Base-by-base conservation (phyloP, 164 flowering plant species). In the Macadamia integrifolia region DNA sequence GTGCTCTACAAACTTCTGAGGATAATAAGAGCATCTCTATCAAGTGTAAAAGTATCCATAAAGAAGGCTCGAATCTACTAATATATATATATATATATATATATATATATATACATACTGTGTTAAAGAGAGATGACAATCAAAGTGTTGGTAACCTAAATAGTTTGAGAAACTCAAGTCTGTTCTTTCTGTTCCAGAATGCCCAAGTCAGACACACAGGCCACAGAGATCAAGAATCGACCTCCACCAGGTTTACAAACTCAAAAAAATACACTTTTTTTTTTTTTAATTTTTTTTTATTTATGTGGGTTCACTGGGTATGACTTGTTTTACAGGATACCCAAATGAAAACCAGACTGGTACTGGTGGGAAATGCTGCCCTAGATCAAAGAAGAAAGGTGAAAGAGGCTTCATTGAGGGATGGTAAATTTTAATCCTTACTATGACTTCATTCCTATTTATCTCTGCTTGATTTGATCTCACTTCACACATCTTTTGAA, bases 331-430 rank as follows among this genome's bases (percentile, higher is more conserved):
- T 29, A 6, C 12, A 60, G 62, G 62, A 60, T 60, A 60, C 44
- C 62, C 62, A 60, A 60, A 42, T 31, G 62, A 60, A 31, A 60
- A 60, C 13, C 43, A 42, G 14, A 60, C 43, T 5, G n/a, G 62
- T 42, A 31, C 43, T 14, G n/a, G 43, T 42, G 32, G 32, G 62
- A 60, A 60, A 31, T 60, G 43, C 62, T 60, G 62, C 43, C 62
- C 62, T 3, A 14, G 28, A 1, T 30, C 62, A 3, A 60, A 6
- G 0, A 60, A 60, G 62, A 60, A 60, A 32, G 43, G 43, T 5
- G 43, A 60, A 3, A 60, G 43, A 60, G 62, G 62, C 62, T 60
- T 60, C 44, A 31, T 60, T 60, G 62, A 60, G 43, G 62, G 62
- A 60, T 60, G 62, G 62, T 60, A 32, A 12, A n/a, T 57, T 29